Percentiles rank a stretch among this genome's conserved stretches.
phyloP scores from a whole-genome alignment of 139 green algal genomes.

The Volvox africanus region DNA sequence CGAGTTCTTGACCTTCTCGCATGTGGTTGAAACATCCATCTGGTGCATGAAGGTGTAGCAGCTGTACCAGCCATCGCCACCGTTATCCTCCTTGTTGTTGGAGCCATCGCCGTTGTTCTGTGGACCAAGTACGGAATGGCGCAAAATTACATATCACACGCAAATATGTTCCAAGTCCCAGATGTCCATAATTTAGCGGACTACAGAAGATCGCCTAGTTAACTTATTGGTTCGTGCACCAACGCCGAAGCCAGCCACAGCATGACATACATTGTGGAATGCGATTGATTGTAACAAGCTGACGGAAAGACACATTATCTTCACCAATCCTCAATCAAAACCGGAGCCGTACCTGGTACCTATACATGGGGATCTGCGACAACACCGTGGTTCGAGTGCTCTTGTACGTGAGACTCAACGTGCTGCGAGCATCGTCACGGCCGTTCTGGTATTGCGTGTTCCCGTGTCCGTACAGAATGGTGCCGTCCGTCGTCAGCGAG shows the following conservation, averaged over 20 bases:
- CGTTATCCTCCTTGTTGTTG: slow-evolving; percentile 47
- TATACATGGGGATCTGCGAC: slow-evolving; percentile 25
- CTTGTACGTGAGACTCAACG: neutral
- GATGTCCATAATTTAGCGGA: too few relatives aligned
- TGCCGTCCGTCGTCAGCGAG: slow-evolving; percentile 29
- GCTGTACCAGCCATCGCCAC: slow-evolving; percentile 43
- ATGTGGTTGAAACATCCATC: slow-evolving; percentile 26
- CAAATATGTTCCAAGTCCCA: too few relatives aligned
- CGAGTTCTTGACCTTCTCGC: slow-evolving; percentile 16
- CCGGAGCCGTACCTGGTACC: slow-evolving; percentile 44
- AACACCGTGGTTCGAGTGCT: neutral
- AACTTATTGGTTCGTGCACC: too few relatives aligned
- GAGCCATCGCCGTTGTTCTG: slow-evolving; percentile 50
- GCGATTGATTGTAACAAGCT: too few relatives aligned
- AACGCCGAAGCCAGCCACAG: too few relatives aligned
- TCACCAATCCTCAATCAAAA: too few relatives aligned
- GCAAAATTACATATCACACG: neutral
- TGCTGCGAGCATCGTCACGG: neutral
- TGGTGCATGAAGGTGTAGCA: slow-evolving; percentile 49
- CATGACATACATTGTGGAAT: too few relatives aligned
- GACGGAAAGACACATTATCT: too few relatives aligned
- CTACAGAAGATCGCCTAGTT: too few relatives aligned
- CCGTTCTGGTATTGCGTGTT: slow-evolving; percentile 49
- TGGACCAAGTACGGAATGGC: neutral
- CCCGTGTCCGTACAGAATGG: slow-evolving; percentile 4